A percentile compares a stretch with the other conserved stretches of the same genome.
phyloP scores from a whole-genome alignment of 192 early-diverging fungal genomes.

The Entomortierella chlamydospora region DNA sequence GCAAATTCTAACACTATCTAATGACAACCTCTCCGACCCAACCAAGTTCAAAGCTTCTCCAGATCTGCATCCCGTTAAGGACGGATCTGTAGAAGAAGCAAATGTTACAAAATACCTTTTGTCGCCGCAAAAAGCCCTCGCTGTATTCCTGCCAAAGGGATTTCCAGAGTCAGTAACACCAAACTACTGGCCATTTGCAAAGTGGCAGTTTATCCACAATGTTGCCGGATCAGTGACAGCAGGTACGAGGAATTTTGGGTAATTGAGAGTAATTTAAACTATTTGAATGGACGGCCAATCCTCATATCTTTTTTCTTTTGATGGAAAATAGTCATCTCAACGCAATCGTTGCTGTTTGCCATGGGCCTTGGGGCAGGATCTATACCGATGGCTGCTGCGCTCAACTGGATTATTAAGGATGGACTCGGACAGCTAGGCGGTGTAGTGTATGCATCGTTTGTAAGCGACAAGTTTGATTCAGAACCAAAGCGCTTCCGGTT shows the following conservation, averaged over 20 bases:
- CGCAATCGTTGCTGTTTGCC: conserved; percentile 86
- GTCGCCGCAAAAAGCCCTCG: conserved; percentile 42
- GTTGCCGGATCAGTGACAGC: conserved; percentile 82
- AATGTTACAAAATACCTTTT: conserved; percentile 10
- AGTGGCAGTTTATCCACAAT: conserved; percentile 85
- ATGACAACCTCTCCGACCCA: conserved; percentile 4
- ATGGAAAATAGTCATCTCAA: conserved; percentile 72
- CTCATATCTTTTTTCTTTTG: conserved; percentile 9
- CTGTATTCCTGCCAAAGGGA: conserved; percentile 80
- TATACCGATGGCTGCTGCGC: conserved; percentile 82
- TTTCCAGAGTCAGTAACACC: conserved; percentile 78
- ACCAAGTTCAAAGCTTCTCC: background rate
- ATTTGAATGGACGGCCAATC: background rate
- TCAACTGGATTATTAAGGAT: conserved; percentile 95
- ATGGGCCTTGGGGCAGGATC: conserved; percentile 83
- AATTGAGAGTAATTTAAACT: background rate
- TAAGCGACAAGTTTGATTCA: conserved; percentile 83
- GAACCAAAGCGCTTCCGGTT: conserved; percentile 87
- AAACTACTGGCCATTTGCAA: conserved; percentile 79
- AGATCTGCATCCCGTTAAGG: background rate
- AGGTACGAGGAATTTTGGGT: conserved; percentile 34
- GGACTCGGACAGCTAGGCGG: conserved; percentile 89
- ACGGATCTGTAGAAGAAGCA: conserved; percentile 2
- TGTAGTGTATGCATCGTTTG: conserved; percentile 82
- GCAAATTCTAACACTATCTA: conserved; percentile 27